Evolutionary conservation across 305 asterid genomes (phyloP), one percentile per base, ranked within the genome.

Genomic region (Fraxinus sp.): DNA sequence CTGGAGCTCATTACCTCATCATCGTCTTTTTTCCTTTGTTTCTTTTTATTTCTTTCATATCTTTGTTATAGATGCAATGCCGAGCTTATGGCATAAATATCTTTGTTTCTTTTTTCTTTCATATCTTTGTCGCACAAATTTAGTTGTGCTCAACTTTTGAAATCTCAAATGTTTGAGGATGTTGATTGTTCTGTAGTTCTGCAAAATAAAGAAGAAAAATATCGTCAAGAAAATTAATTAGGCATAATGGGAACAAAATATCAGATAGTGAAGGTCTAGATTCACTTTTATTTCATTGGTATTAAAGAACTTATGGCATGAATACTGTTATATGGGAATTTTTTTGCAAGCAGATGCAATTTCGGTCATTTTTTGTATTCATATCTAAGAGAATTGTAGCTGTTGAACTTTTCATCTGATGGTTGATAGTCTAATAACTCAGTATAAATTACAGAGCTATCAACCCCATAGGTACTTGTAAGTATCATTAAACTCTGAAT

Each of bases 241-340:
- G 77, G 73, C 72, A n/a, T 32, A 55, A 16, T 52, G 59, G 64
- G 59, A 76, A 70, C 26, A 37, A 77, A 52, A 36, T 78, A 44
- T 83, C 80, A 86, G 26, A 7, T 55, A 18, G 22, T 71, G 71
- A 76, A 72, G 55, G 18, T 68, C 71, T 30, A 14, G 55, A 49
- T 66, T 59, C 52, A 13, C 32, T 16, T 10, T 4, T 22, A 76
- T 62, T 76, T 85, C 22, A 30, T 77, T 24, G 20, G 10, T 59
- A 20, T 59, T 46, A 46, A 20, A 59, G 70, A 59, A n/a, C 2
- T 7, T 20, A 18, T 55, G 8, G 66, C 8, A 6, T 7, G 22
- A 4, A n/a, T 59, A 5, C 26, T 59, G 28, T 59, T 59, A 18
- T 18, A 18, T 10, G 9, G 30, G 70, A n/a, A 16, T 59, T 59